Evolutionary conservation across 306 rosid species (phyloP), one percentile per base, ranked within the genome.

Genomic region (Luffa acutangula): DNA sequence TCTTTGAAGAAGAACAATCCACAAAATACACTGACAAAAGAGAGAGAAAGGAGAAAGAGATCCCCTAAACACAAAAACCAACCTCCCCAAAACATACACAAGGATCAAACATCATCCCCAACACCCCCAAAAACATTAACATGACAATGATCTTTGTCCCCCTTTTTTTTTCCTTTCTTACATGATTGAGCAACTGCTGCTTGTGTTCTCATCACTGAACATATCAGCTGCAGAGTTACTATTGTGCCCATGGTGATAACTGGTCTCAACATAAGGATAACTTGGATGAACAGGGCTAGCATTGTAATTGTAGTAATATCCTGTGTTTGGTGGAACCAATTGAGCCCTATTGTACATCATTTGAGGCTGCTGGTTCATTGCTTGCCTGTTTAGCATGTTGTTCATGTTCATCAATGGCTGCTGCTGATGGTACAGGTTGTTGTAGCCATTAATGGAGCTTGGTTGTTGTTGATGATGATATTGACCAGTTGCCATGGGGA

Each of bases 341-440:
- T 93, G 92, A 3, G 97, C 88, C 81, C 92, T 91, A 36, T 94
- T 89, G 83, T 91, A 92, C 98, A 94, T 91, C 91, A 92, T 90
- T 81, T 92, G 98, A 2, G 97, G 82, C 72, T 87, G 93, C 20
- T 78, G 85, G 57, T 85, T 91, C 89, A 88, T 81, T n/a, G 75
- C 90, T 42, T 88, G 91, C 85, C 91, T 90, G 0, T 85, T 81
- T 79, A 87, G 89, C 85, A 90, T 87, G 82, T 91, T 85, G 87
- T 88, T 83, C 86, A 84, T 93, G 89, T 89, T 90, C 88, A 84
- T 85, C 86, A 84, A 89, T 90, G 88, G 84, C 31, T 82, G 8
- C 81, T 43, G 76, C 3, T 70, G 52, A 4, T 70, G 51, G 15
- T 67, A 37, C 31, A 41, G 52, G 13, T 67, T 18, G 63, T 57